Conservation (phyloP, 768 basidiomycete species). For the Psilocybe tampanensis region DNA sequence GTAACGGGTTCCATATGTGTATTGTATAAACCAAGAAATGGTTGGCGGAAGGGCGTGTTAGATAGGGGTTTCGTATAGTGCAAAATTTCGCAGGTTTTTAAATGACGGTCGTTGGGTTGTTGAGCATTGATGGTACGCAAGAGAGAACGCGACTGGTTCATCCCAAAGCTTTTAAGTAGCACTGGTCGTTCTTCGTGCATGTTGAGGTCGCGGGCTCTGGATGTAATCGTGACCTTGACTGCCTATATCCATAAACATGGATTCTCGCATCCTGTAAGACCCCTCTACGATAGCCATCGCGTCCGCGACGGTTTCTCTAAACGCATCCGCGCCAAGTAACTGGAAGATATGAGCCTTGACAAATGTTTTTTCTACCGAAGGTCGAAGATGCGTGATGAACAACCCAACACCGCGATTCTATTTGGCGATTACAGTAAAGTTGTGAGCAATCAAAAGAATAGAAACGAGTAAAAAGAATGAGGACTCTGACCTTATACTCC, state of each 20-base stretch:
- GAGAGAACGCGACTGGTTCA: too few species aligned
- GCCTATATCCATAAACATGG: slow-evolving; percentile 5
- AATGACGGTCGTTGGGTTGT: too few species aligned
- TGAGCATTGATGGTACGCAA: too few species aligned
- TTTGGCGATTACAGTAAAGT: too few species aligned
- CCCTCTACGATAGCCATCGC: slow-evolving; percentile 47
- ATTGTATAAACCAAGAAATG: too few species aligned
- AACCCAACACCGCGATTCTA: slow-evolving; percentile 53
- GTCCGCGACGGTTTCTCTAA: slow-evolving; percentile 52
- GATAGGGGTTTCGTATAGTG: too few species aligned
- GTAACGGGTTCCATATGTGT: too few species aligned
- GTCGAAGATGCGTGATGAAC: slow-evolving; percentile 53
- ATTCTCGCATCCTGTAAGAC: slow-evolving; percentile 14
- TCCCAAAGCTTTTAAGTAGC: too few species aligned
- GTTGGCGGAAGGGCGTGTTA: too few species aligned
- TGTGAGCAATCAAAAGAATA: neutral
- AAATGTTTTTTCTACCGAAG: slow-evolving; percentile 41
- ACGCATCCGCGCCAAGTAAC: slow-evolving; percentile 48
- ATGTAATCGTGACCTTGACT: neutral
- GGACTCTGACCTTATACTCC: slow-evolving; percentile 65
- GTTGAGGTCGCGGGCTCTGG: too few species aligned
- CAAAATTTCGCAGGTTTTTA: too few species aligned
- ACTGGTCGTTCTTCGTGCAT: too few species aligned
- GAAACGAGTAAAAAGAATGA: neutral
- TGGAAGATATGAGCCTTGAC: slow-evolving; percentile 53